phyloP scores from a whole-genome alignment of 768 basidiomycete genomes.

The Trametes coccinea region DNA sequence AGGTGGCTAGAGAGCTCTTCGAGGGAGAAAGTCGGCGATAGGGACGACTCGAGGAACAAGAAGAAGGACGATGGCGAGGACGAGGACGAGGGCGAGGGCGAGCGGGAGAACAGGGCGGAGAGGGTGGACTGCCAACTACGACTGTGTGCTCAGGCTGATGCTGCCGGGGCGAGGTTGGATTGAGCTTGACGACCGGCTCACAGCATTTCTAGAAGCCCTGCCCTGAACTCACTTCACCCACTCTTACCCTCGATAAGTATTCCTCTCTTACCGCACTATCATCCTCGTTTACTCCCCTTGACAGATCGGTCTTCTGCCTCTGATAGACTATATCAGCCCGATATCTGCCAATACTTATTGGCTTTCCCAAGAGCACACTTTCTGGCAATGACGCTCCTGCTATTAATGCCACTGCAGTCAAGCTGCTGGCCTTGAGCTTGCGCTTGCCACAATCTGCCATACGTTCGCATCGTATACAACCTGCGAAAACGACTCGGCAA shows the following conservation, averaged over 20 bases:
- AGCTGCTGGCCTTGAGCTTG: too few species aligned
- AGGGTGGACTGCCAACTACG: constrained; percentile 27
- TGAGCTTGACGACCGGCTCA: constrained; percentile 29
- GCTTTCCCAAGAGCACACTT: too few species aligned
- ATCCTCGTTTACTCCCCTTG: not conserved
- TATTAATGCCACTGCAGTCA: too few species aligned
- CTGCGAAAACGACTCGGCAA: too few species aligned
- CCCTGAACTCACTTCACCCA: constrained; percentile 25
- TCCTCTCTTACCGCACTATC: not conserved
- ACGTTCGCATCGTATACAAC: too few species aligned
- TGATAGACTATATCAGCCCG: not conserved
- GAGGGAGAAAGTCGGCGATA: not conserved
- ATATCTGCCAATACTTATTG: too few species aligned
- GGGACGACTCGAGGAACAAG: not conserved
- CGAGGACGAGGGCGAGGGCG: constrained; percentile 19
- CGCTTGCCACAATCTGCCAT: too few species aligned
- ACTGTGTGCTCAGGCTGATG: constrained; percentile 12
- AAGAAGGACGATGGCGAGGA: constrained; percentile 20
- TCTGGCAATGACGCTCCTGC: too few species aligned
- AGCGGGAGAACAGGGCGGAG: constrained; percentile 20
- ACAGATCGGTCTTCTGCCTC: constrained; percentile 2
- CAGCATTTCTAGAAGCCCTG: constrained; percentile 26
- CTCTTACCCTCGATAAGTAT: not conserved
- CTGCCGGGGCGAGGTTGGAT: constrained; percentile 19
- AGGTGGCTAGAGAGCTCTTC: not conserved